Evolutionary conservation across 768 basidiomycete species (phyloP).

Genomic region (Pisolithus marmoratus): DNA sequence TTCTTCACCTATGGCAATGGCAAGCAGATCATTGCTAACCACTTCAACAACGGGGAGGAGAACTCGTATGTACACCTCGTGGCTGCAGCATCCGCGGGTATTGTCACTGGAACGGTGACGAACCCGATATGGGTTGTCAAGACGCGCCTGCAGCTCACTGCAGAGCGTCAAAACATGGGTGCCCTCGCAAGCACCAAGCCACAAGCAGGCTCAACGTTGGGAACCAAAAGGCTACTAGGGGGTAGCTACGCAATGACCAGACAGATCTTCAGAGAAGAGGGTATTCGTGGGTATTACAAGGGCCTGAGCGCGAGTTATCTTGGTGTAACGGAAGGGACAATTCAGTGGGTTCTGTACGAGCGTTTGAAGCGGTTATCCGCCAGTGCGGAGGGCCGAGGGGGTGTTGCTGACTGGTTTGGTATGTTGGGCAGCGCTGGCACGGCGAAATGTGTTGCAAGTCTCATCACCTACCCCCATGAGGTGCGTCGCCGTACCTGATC

Average conservation of each 20-base stretch:
- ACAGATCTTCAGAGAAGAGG: slow-evolving; percentile 75
- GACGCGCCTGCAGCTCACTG: slow-evolving; percentile 81
- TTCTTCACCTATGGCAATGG: slow-evolving; percentile 98
- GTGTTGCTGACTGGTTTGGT: slow-evolving; percentile 62
- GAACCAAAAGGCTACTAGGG: slow-evolving; percentile 33
- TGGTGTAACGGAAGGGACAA: slow-evolving; percentile 92
- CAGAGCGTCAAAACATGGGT: slow-evolving; percentile 19
- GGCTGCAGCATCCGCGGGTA: slow-evolving; percentile 82
- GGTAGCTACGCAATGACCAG: slow-evolving; percentile 59
- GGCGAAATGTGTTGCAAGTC: slow-evolving; percentile 88
- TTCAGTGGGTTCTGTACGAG: slow-evolving; percentile 98
- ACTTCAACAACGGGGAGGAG: slow-evolving; percentile 71
- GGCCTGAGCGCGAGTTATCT: slow-evolving; percentile 93
- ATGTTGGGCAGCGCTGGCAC: slow-evolving; percentile 89
- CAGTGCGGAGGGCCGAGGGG: slow-evolving; percentile 49
- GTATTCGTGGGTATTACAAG: slow-evolving; percentile 86
- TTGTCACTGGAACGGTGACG: slow-evolving; percentile 83
- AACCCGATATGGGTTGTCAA: slow-evolving; percentile 99
- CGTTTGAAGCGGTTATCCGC: slow-evolving; percentile 70
- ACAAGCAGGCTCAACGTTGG: slow-evolving; percentile 5
- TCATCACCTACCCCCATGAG: slow-evolving; percentile 98
- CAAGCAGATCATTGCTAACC: slow-evolving; percentile 81
- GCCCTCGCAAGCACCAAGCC: neutral
- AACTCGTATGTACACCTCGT: slow-evolving; percentile 80
- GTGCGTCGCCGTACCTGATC: slow-evolving; percentile 35